A percentile compares a stretch with the other conserved stretches of the same genome.
Conservation (phyloP, 768 basidiomycete species). For the Rhodotorula kratochvilovae region DNA sequence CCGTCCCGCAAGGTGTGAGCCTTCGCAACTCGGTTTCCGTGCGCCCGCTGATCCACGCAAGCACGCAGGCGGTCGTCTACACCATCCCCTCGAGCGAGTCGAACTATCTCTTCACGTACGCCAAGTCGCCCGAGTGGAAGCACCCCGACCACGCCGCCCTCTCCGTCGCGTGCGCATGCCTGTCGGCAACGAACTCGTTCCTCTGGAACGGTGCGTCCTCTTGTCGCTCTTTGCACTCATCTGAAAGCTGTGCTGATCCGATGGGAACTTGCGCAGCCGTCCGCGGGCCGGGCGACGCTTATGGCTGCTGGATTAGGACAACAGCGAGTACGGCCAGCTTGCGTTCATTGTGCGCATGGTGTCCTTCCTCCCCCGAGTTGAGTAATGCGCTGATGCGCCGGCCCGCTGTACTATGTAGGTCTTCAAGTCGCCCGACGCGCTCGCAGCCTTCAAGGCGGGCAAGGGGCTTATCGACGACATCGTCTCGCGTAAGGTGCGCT, state of each 20-base stretch:
- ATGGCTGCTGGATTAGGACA: constrained; percentile 12
- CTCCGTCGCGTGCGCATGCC: neutral
- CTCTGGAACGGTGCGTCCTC: constrained; percentile 64
- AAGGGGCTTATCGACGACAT: constrained; percentile 70
- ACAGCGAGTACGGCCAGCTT: constrained; percentile 22
- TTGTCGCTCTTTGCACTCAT: constrained; percentile 75
- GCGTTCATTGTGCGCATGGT: constrained; percentile 9
- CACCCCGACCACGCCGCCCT: constrained; percentile 44
- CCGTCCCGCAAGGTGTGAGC: constrained; percentile 62
- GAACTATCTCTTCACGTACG: constrained; percentile 54
- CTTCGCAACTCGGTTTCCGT: neutral
- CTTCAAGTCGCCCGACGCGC: constrained; percentile 38
- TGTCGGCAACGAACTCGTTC: constrained; percentile 39
- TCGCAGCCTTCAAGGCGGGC: constrained; percentile 73
- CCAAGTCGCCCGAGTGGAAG: constrained; percentile 51
- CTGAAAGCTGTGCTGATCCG: no score
- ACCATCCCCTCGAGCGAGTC: constrained; percentile 89
- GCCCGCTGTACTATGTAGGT: no score
- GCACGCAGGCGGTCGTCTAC: constrained; percentile 68
- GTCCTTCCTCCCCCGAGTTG: no score
- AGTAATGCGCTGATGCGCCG: no score
- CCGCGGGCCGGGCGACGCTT: constrained; percentile 87
- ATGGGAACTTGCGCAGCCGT: no score
- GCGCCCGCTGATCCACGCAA: neutral
- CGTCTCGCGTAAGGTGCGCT: constrained; percentile 64